These are phyloP conservation scores for Osmanthus fragrans DNA, from an alignment of 257 asterid genomes.

Conservation along the genomic window DNA sequence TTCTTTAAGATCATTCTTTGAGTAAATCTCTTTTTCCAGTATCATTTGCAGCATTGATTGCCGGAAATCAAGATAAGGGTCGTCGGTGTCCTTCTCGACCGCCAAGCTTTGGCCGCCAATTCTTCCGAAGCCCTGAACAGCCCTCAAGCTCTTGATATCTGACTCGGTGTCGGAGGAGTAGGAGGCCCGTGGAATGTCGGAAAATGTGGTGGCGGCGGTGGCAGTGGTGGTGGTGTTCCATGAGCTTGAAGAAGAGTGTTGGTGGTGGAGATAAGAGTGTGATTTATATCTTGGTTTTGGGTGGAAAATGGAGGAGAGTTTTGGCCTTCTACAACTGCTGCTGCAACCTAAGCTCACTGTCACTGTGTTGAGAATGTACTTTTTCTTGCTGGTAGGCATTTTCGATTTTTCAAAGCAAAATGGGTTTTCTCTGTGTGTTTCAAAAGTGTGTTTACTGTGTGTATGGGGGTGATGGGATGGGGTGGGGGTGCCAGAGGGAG, in stretches of 20 bases:
- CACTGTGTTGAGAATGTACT: constrained; percentile 39
- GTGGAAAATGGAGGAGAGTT: constrained; percentile 37
- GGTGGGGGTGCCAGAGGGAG: neutral
- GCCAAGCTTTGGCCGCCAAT: constrained; percentile 72
- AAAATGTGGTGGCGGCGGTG: constrained; percentile 40
- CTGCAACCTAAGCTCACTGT: constrained; percentile 62
- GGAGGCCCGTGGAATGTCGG: constrained; percentile 22
- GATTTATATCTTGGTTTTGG: constrained; percentile 33
- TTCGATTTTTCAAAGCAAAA: neutral
- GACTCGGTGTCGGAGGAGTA: constrained; percentile 41
- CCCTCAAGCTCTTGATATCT: constrained; percentile 49
- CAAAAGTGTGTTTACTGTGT: neutral
- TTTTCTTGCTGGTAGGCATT: constrained; percentile 53
- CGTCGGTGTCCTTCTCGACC: constrained; percentile 87
- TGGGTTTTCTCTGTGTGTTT: neutral
- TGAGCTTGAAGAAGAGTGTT: constrained; percentile 35
- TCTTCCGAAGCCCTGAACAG: constrained; percentile 69
- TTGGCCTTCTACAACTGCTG: constrained; percentile 47
- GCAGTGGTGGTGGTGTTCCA: constrained; percentile 36
- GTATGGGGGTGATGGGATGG: neutral
- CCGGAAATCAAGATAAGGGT: constrained; percentile 80
- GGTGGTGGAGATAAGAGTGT: constrained; percentile 6
- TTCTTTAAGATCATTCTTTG: constrained; percentile 68
- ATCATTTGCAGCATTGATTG: constrained; percentile 96
- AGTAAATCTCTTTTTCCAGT: constrained; percentile 69